phyloP scores from a whole-genome alignment of 495 filamentous ascomycete genomes.

The Sporormia fimetaria region DNA sequence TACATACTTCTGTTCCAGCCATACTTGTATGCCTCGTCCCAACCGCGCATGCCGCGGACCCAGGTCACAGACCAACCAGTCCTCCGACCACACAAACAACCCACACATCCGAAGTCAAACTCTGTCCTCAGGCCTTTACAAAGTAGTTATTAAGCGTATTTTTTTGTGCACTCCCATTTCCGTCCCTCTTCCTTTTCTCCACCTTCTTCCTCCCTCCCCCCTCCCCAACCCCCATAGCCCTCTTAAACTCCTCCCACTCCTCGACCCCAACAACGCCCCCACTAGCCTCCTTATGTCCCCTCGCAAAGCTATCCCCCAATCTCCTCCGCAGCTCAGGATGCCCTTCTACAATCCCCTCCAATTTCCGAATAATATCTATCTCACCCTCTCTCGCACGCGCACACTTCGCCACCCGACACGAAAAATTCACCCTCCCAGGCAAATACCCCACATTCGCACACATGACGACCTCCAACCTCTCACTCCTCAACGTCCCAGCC shows the following conservation, averaged over 20 bases:
- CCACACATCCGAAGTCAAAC: too few species aligned
- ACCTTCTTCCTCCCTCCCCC: slow-evolving; percentile 26
- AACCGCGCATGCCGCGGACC: too few species aligned
- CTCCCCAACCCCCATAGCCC: slow-evolving; percentile 42
- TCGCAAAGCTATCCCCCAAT: slow-evolving; percentile 45
- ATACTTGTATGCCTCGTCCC: too few species aligned
- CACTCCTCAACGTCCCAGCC: slow-evolving; percentile 40
- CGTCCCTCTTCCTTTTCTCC: slow-evolving; percentile 24
- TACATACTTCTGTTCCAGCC: too few species aligned
- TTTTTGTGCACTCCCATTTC: slow-evolving; percentile 33
- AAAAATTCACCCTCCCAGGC: slow-evolving; percentile 46
- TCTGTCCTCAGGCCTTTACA: slow-evolving; percentile 3
- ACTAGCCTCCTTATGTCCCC: slow-evolving; percentile 48
- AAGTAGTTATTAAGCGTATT: slow-evolving; percentile 43
- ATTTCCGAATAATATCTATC: slow-evolving; percentile 44
- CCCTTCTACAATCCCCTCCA: slow-evolving; percentile 38
- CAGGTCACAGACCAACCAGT: too few species aligned
- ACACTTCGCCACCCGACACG: slow-evolving; percentile 42
- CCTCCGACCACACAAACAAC: too few species aligned
- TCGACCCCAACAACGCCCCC: slow-evolving; percentile 43
- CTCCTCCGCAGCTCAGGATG: slow-evolving; percentile 34
- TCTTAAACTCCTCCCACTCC: slow-evolving; percentile 48
- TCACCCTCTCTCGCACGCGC: slow-evolving; percentile 36
- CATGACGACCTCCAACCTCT: slow-evolving; percentile 44
- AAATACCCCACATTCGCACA: slow-evolving; percentile 50